Percentiles rank a stretch among this genome's conserved stretches.
Evolutionary conservation across 1,284 basidiomycete genomes (phyloP).

Genomic region (Moniliella sp.): DNA sequence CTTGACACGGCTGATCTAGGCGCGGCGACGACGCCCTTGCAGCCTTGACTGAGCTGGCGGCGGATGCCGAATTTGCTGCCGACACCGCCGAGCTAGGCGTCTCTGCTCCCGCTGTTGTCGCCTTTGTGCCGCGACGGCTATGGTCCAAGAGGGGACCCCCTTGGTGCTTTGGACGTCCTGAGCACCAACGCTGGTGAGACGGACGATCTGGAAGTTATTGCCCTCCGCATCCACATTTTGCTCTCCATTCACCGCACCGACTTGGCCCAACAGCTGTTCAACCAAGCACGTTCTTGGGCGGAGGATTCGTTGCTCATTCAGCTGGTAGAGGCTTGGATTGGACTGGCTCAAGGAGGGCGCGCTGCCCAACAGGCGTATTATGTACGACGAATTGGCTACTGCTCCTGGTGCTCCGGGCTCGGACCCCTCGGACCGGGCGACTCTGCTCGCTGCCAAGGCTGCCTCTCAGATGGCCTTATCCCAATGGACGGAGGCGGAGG

Average conservation of each 20-base stretch:
- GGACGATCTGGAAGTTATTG: slow-evolving; percentile 23
- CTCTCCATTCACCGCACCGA: slow-evolving; percentile 25
- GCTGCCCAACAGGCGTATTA: slow-evolving; percentile 31
- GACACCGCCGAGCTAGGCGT: slow-evolving; percentile 9
- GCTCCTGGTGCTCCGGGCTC: slow-evolving; percentile 8
- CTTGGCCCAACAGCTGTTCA: slow-evolving; percentile 24
- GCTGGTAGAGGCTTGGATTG: slow-evolving; percentile 30
- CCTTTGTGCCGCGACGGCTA: slow-evolving; percentile 18
- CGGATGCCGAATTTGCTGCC: slow-evolving; percentile 19
- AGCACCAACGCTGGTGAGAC: slow-evolving; percentile 3
- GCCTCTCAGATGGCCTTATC: slow-evolving; percentile 15
- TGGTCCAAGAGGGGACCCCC: slow-evolving; percentile 14
- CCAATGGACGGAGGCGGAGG: slow-evolving; percentile 8
- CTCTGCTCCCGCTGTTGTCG: too few relatives aligned
- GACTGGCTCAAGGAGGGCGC: slow-evolving; percentile 19
- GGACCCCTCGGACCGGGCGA: slow-evolving; percentile 7
- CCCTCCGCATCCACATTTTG: slow-evolving; percentile 28
- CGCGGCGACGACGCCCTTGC: slow-evolving; percentile 9
- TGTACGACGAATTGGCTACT: slow-evolving; percentile 31
- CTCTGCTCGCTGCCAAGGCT: slow-evolving; percentile 18
- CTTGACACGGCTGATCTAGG: slow-evolving; percentile 4
- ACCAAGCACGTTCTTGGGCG: slow-evolving; percentile 21
- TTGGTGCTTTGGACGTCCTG: slow-evolving; percentile 19
- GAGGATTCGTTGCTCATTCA: slow-evolving; percentile 29
- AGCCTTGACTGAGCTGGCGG: slow-evolving; percentile 20